These are phyloP conservation scores for Hypoxylon sp. DNA, from an alignment of 2,329 filamentous ascomycete genomes.

Conservation along the genomic window DNA sequence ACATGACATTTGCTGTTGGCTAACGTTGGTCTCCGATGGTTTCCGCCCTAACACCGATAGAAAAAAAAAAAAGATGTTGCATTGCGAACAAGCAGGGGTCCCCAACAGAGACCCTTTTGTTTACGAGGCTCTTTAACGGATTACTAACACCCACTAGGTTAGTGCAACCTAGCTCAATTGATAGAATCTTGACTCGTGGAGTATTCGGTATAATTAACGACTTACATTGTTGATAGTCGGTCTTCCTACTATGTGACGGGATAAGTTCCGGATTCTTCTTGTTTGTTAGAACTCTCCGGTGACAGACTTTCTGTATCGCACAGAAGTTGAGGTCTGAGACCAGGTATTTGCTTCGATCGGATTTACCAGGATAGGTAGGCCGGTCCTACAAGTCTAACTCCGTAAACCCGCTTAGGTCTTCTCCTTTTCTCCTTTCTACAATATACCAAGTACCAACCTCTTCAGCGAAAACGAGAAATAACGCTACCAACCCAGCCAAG, in stretches of 20 bases:
- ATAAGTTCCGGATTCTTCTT: too few relatives aligned
- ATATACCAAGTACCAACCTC: not conserved
- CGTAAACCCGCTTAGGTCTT: too few relatives aligned
- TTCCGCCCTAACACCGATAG: conserved; percentile 18
- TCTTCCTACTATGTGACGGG: not conserved
- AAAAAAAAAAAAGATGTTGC: conserved; percentile 15
- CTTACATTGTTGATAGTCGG: too few relatives aligned
- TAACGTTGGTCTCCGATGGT: conserved; percentile 28
- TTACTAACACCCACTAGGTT: not conserved
- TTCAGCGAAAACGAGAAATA: not conserved
- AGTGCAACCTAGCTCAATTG: not conserved
- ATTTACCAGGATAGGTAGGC: too few relatives aligned
- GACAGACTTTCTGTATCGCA: too few relatives aligned
- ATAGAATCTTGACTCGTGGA: not conserved
- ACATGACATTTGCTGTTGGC: conserved; percentile 7
- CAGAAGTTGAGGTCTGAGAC: too few relatives aligned
- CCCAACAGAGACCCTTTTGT: not conserved
- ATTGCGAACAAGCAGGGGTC: conserved; percentile 16
- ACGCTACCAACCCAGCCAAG: not conserved
- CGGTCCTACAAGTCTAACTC: not conserved
- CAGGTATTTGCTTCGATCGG: too few relatives aligned
- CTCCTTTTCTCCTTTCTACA: not conserved
- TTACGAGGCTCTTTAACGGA: conserved; percentile 5
- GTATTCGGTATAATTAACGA: too few relatives aligned
- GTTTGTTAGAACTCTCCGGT: too few relatives aligned